Evolutionary conservation across 192 early-diverging fungal genomes (phyloP), one percentile per base, ranked within the genome.

Genomic region (Mortierella claussenii): DNA sequence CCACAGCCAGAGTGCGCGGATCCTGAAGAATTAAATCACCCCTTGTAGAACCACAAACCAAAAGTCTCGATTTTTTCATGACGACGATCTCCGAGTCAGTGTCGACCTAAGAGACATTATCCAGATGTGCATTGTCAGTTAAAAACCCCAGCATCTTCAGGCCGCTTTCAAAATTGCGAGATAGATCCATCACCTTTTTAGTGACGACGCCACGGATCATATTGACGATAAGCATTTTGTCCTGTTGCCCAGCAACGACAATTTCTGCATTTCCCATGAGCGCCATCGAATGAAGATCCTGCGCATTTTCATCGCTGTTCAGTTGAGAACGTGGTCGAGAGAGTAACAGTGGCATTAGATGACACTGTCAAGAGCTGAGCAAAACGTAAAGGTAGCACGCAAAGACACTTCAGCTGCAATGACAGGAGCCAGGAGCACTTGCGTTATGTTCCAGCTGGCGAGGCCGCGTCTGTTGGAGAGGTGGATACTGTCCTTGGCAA

Each of bases 1-100:
- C 88, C 0, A 85, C 83, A 37, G 82, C 81, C 42, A 89, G 79
- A 1, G 87, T 85, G 1, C 85, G 68, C 5, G 91, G 86, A 81
- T 95, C 93, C 9, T 87, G 78, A 24, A 94, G 50, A 12, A 82
- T 83, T 11, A 94, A 83, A 53, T 85, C 81, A 27, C 94, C 94
- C 36, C 80, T 67, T 18, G 85, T 80, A 5, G 87, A 81, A 37
- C 88, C 93, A 60, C 90, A 91, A 32, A 82, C 85, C 13, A 94
- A 65, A 3, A 89, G 28, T 18, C 89, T 69, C 17, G 85, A 84
- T 57, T 85, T 86, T 45, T 88, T 88, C 86, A 94, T 89, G 21
- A 89, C 85, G 2, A 89, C 87, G 44, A 88, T 87, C 55, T 86
- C 78, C 10, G 69, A 67, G 9, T 79, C 74, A 0, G 79, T 73